Base-by-base conservation (phyloP, 306 rosid genomes). In the Vicia faba region DNA sequence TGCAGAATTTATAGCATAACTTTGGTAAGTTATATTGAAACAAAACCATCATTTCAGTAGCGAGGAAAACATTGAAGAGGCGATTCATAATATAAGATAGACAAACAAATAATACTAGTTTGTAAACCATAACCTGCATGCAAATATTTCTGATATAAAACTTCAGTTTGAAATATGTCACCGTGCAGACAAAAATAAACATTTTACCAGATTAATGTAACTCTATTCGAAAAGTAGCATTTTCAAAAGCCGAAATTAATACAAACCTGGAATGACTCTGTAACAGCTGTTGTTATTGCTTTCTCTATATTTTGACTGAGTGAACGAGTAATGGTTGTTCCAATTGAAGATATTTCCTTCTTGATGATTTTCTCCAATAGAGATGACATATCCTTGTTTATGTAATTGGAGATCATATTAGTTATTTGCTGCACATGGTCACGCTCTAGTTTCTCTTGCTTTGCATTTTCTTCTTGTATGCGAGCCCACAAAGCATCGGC, bases 401-500 rank as follows among this genome's bases (percentile, higher is more conserved):
- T 46, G 59, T 38, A 78, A 84, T 76, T 84, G 71, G 89, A 78
- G 65, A 87, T 76, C 83, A 82, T 56, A 71, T 80, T 84, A 11
- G 78, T 84, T 26, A 78, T 78, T 65, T 87, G 93, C 69, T 82
- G 93, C 31, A 69, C 73, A 49, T 28, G 83, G 40, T 84, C 93
- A 65, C 60, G 84, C 78, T 84, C 89, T 68, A 80, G 61, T 78
- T 82, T 84, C 78, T 84, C 87, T 66, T 82, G 81, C 79, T 87
- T 87, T 70, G 80, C 79, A 76, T 78, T 82, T 76, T 87, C 93
- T 66, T 87, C 93, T 53, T 80, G 87, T 44, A 84, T 63, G 60
- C 80, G 86, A 61, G 88, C 88, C 87, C 89, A 84, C 56, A 84
- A 74, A 56, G 86, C 88, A 73, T 87, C 93, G 9, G 66, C 55